Evolutionary conservation across 495 filamentous ascomycete species (phyloP).

Genomic region (Glarea lozoyensis): DNA sequence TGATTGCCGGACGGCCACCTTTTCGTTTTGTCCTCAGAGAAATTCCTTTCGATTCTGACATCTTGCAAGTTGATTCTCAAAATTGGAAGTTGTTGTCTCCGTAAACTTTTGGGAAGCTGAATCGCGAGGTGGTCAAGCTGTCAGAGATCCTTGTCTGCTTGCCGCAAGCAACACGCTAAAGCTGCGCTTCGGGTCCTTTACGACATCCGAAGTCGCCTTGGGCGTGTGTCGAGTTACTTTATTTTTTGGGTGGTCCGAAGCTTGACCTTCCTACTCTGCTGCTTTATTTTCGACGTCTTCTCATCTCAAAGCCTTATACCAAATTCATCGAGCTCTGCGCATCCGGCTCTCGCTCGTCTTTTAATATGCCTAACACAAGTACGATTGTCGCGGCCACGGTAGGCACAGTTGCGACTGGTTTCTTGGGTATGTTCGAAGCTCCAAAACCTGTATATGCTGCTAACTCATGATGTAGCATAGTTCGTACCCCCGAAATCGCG

Average conservation of each 20-base stretch:
- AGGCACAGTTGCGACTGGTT: conserved; percentile 64
- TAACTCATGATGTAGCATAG: conserved; percentile 5
- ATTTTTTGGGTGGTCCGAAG: background rate
- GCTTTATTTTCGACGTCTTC: conserved; percentile 9
- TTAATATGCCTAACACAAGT: conserved; percentile 50
- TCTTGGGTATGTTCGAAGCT: conserved; percentile 51
- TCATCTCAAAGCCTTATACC: background rate
- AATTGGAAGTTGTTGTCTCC: too few relatives aligned
- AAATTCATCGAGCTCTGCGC: background rate
- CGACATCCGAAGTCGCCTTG: too few relatives aligned
- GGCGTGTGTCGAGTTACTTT: background rate
- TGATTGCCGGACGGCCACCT: conserved; percentile 65
- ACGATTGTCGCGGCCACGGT: conserved; percentile 65
- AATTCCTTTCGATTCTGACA: conserved; percentile 62
- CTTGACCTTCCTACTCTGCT: conserved; percentile 7
- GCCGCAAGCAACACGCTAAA: background rate
- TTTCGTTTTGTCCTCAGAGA: conserved; percentile 87
- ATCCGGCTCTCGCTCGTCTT: background rate
- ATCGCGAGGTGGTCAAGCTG: too few relatives aligned
- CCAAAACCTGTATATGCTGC: conserved; percentile 5
- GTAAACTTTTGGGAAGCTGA: too few relatives aligned
- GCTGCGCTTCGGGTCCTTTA: background rate
- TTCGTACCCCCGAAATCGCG: background rate
- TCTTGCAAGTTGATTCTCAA: conserved; percentile 19
- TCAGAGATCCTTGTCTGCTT: too few relatives aligned